Evolutionary conservation across 345 rosid species (phyloP).

Genomic region (Lepidium aucheri): DNA sequence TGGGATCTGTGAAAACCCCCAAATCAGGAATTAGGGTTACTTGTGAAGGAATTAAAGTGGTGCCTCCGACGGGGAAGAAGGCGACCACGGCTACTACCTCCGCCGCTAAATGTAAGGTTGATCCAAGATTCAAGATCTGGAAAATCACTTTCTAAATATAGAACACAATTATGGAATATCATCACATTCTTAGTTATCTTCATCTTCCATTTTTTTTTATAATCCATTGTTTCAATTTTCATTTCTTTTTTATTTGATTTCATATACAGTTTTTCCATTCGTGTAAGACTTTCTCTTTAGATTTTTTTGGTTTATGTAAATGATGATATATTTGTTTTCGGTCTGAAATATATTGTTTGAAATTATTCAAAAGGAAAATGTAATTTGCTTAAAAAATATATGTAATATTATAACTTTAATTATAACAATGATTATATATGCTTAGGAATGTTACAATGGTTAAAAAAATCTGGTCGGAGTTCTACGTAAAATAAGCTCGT

Average conservation of each 20-base stretch:
- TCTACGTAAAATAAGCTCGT: too few relatives aligned
- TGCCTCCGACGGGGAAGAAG: conserved; percentile 50
- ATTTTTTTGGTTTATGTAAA: conserved; percentile 20
- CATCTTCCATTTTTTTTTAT: not conserved
- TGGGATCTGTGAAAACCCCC: conserved; percentile 58
- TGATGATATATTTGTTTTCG: conserved; percentile 7
- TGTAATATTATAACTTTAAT: not conserved
- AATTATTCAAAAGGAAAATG: not conserved
- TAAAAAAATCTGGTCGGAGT: too few relatives aligned
- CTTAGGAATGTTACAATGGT: too few relatives aligned
- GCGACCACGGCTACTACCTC: conserved; percentile 47
- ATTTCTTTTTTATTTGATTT: conserved; percentile 1
- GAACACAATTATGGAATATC: not conserved
- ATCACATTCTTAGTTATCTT: not conserved
- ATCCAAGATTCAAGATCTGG: conserved; percentile 80
- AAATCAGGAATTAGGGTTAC: conserved; percentile 49
- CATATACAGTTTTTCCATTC: conserved; percentile 6
- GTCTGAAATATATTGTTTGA: not conserved
- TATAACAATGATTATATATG: too few relatives aligned
- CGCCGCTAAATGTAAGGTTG: conserved; percentile 67
- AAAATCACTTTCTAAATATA: conserved; percentile 51
- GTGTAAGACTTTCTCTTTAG: not conserved
- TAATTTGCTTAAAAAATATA: not conserved
- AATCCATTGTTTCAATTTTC: conserved; percentile 3
- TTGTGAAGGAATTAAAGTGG: conserved; percentile 55